Percentiles rank a stretch among this genome's conserved stretches.
Evolutionary conservation across 805 yeast species (phyloP).

Genomic region (Ogataea kodamae): DNA sequence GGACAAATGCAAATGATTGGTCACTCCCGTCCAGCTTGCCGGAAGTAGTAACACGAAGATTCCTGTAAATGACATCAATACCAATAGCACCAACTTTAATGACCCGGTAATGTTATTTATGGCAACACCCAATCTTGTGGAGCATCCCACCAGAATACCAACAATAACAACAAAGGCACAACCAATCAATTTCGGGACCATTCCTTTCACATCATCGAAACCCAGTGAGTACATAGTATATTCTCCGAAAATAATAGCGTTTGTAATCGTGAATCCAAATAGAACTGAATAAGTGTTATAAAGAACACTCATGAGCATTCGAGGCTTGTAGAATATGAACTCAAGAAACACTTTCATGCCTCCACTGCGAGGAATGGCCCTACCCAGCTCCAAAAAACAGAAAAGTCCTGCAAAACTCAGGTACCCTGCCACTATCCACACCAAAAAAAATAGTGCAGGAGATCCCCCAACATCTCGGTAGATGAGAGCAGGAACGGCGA

Average conservation of each 20-base stretch:
- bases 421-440: conserved; percentile 62
- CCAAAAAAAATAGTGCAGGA: conserved; percentile 51
- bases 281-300: conserved; percentile 44
- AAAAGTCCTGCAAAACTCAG: conserved; percentile 65
- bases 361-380: conserved; percentile 69
- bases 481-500: conserved; percentile 66
- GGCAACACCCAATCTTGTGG: conserved; percentile 55
- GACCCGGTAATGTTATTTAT: conserved; percentile 63
- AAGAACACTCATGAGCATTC: conserved; percentile 46
- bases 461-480: conserved; percentile 69
- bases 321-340: conserved; percentile 59
- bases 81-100: conserved; percentile 53
- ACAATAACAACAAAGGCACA: conserved; percentile 35
- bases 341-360: conserved; percentile 74
- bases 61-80: conserved; percentile 55
- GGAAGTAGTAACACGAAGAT: conserved; percentile 53
- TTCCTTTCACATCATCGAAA: conserved; percentile 36
- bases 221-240: conserved; percentile 46
- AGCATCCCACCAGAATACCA: conserved; percentile 50
- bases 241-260: conserved; percentile 53
- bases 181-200: conserved; percentile 41
- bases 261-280: conserved; percentile 51
- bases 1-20: conserved; percentile 37
- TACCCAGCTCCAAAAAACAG: conserved; percentile 66
- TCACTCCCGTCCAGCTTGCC: conserved; percentile 40